phyloP scores from a whole-genome alignment of 1,284 basidiomycete species.

The Austroboletus niveus region DNA sequence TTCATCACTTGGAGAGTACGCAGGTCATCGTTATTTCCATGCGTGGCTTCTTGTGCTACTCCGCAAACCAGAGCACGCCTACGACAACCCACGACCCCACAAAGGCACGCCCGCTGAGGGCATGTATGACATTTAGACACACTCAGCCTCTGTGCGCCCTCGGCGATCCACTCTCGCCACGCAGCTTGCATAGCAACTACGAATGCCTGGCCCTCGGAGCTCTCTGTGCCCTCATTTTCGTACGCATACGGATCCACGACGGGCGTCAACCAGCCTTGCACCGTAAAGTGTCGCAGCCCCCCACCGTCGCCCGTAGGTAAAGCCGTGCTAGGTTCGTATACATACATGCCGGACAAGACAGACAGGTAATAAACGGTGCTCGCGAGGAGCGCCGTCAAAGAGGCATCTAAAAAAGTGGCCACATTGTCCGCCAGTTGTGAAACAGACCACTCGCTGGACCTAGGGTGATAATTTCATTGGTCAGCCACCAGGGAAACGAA shows the following conservation, averaged over 20 bases:
- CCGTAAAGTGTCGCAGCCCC: slow-evolving; percentile 39
- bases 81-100: background rate
- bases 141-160: slow-evolving; percentile 49
- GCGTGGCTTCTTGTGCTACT: too few relatives aligned
- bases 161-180: slow-evolving; percentile 64
- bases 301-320: slow-evolving; percentile 38
- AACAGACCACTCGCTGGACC: slow-evolving; percentile 57
- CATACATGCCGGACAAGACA: slow-evolving; percentile 48
- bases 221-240: slow-evolving; percentile 44
- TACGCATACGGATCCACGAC: slow-evolving; percentile 71
- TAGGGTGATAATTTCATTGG: background rate
- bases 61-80: too few relatives aligned
- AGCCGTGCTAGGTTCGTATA: slow-evolving; percentile 43
- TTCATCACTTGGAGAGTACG: too few relatives aligned
- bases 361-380: slow-evolving; percentile 73
- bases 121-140: slow-evolving; percentile 3
- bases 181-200: slow-evolving; percentile 69
- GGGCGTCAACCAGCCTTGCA: slow-evolving; percentile 61
- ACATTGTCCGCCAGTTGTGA: slow-evolving; percentile 72
- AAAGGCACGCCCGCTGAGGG: background rate
- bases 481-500: background rate
- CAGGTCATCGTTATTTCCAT: too few relatives aligned
- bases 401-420: slow-evolving; percentile 69
- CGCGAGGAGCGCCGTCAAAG: slow-evolving; percentile 76
- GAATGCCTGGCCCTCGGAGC: slow-evolving; percentile 67